Evolutionary conservation across 352 stramenopile species (phyloP).

Genomic region (Pythium chondricola): DNA sequence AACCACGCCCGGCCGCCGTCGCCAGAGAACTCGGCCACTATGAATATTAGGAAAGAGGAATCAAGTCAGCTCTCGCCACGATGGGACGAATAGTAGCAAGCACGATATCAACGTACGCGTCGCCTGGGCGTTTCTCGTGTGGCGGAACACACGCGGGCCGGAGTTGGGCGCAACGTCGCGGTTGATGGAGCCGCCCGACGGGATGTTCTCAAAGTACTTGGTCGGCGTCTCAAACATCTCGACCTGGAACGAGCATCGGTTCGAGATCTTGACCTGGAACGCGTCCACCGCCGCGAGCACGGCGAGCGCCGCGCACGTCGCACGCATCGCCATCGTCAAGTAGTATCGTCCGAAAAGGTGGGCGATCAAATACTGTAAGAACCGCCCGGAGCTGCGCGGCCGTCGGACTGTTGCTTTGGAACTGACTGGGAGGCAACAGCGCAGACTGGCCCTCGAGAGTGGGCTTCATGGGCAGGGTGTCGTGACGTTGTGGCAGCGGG

Average conservation of each 20-base stretch:
- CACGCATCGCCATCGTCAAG: too few relatives aligned
- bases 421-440: too few relatives aligned
- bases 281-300: conserved; percentile 26
- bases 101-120: conserved; percentile 20
- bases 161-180: conserved; percentile 28
- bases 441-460: too few relatives aligned
- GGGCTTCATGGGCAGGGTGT: too few relatives aligned
- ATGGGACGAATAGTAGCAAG: not conserved
- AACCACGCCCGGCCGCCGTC: conserved; percentile 50
- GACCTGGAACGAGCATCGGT: conserved; percentile 38
- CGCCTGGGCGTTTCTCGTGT: conserved; percentile 35
- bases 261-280: conserved; percentile 41
- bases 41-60: not conserved
- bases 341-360: too few relatives aligned
- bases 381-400: too few relatives aligned
- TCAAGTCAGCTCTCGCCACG: conserved; percentile 1
- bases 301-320: too few relatives aligned
- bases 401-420: too few relatives aligned
- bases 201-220: conserved; percentile 31
- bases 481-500: too few relatives aligned
- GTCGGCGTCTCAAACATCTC: conserved; percentile 40
- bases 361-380: too few relatives aligned
- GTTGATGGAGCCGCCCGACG: conserved; percentile 21
- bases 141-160: conserved; percentile 43
- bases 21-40: conserved; percentile 66